phyloP scores from a whole-genome alignment of 2,329 filamentous ascomycete species.

The Venturia asperata region DNA sequence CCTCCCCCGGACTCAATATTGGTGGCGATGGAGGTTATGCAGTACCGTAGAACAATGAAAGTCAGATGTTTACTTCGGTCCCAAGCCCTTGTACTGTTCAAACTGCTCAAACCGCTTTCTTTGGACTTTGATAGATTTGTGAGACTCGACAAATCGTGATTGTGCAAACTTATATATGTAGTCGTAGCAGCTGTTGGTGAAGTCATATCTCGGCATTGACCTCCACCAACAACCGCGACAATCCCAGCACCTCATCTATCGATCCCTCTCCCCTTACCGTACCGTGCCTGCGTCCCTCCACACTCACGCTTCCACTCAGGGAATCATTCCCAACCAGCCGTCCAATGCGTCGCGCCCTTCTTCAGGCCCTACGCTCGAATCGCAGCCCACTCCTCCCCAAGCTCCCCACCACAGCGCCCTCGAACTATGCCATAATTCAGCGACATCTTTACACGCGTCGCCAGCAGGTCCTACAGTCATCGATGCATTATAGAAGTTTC shows the following conservation, averaged over 20 bases:
- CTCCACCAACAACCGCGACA: background rate
- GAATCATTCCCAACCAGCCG: background rate
- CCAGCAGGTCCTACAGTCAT: slow-evolving; percentile 48
- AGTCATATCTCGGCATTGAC: background rate
- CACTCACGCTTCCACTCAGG: background rate
- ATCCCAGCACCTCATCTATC: background rate
- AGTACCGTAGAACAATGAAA: no score
- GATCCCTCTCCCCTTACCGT: background rate
- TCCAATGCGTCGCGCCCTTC: slow-evolving; percentile 67
- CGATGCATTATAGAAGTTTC: slow-evolving; percentile 68
- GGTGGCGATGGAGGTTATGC: background rate
- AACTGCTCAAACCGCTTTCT: background rate
- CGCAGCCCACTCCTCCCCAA: slow-evolving; percentile 55
- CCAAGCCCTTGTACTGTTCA: background rate
- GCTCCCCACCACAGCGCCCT: slow-evolving; percentile 35
- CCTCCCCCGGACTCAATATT: no score
- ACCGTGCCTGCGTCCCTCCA: background rate
- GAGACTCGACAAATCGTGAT: background rate
- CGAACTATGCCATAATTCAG: slow-evolving; percentile 15
- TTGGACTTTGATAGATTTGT: background rate
- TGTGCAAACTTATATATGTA: background rate
- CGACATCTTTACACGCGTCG: slow-evolving; percentile 8
- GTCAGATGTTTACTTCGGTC: background rate
- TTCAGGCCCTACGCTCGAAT: slow-evolving; percentile 61
- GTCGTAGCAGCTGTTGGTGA: background rate